Base-by-base conservation (phyloP, 1,284 basidiomycete species). In the Cutaneotrichosporon dermatis region DNA sequence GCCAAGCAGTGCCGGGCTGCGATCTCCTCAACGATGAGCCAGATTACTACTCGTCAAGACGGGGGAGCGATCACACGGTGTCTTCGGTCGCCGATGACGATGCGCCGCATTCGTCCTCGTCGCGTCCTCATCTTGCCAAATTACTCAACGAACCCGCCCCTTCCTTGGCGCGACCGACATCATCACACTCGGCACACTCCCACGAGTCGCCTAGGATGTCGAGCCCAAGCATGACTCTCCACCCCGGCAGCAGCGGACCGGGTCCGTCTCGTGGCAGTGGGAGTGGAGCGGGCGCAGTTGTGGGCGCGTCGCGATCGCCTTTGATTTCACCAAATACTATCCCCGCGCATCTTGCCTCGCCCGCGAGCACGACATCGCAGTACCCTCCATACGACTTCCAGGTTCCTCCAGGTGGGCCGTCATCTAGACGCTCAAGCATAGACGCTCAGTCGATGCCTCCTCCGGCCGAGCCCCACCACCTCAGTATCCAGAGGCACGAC, bases 401-500 rank as follows among this genome's bases (percentile, higher is more conserved):
- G 36, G 46, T 49, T 36, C 36, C 43, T 7, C 51, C 42, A 13
- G 54, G 48, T 12, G 54, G 62, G 10, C 56, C 62, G 2, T 60
- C 61, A 8, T 60, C 59, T 4, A 56, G 62, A 8, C 62, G 62
- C 4, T 63, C 62, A 4, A 57, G 54, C 36, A 41, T 59, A 13
- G 63, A 61, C 52, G 42, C 36, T 4, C 59, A 54, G 10, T 65
- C 66, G 1, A 74, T 73, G 71, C 62, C 69, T 12, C 74, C 72
- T 1, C 71, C 72, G 0, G 63, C 69, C 25, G 67, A 69, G 39
- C 62, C 62, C 15, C 36, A 16, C 37, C 50, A n/a, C 36, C 13
- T 37, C n/a, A 37, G n/a, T 15, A 12, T 51, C 7, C 33, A 37
- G 13, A 11, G 25, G 37, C 44, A 55, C 25, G 39, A 36, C 15